These are phyloP conservation scores for Trapa incisa DNA, from an alignment of 345 rosid species.

Conservation along the genomic window DNA sequence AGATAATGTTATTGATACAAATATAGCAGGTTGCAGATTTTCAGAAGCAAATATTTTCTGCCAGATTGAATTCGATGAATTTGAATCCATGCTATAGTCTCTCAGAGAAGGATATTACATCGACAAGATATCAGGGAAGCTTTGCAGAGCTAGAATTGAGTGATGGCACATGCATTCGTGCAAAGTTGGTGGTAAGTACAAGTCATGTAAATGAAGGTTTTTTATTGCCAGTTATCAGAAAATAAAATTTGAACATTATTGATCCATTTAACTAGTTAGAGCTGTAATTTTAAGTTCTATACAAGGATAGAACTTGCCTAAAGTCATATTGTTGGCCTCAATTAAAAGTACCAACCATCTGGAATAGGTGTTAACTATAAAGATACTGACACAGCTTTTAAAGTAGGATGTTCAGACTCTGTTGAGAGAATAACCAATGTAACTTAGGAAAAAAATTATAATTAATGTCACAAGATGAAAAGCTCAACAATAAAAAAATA, in stretches of 20 bases:
- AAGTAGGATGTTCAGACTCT: background rate
- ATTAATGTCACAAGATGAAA: too few relatives aligned
- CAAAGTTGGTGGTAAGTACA: conserved; percentile 77
- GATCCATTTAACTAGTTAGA: background rate
- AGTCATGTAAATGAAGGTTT: conserved; percentile 5
- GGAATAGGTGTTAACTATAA: background rate
- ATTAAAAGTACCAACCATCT: background rate
- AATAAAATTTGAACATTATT: background rate
- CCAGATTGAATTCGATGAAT: conserved; percentile 64
- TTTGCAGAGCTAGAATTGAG: conserved; percentile 65
- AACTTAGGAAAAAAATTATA: background rate
- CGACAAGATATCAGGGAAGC: conserved; percentile 32
- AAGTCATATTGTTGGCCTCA: background rate
- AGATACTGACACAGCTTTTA: background rate
- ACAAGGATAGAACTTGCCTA: background rate
- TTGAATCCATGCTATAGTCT: conserved; percentile 41
- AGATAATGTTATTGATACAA: background rate
- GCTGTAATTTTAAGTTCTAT: background rate
- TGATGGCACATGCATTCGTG: conserved; percentile 57
- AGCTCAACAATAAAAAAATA: background rate
- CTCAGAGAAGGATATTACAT: conserved; percentile 23
- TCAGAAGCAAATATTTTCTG: conserved; percentile 53
- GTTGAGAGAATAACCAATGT: background rate
- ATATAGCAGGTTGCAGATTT: conserved; percentile 50
- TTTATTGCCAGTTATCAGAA: background rate